Percentiles rank a stretch among this genome's conserved stretches.
These are phyloP conservation scores for Trypanosoma congolense DNA, from an alignment of 208 protist species.

Conservation along the genomic window DNA sequence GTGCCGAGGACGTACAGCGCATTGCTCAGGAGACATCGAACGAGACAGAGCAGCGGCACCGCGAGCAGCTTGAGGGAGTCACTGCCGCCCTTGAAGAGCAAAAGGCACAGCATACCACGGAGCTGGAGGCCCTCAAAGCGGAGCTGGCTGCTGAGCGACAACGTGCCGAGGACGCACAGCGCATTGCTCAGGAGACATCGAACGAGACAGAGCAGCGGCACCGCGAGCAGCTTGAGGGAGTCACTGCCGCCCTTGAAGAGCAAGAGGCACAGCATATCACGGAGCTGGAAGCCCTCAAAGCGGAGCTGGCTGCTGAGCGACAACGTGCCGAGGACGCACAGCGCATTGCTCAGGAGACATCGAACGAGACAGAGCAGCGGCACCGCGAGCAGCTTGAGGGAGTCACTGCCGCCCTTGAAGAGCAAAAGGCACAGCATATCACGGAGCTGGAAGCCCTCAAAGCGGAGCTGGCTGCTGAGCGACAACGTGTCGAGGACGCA, in stretches of 20 bases:
- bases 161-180: conserved; percentile 8
- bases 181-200: background rate
- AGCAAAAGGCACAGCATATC: background rate
- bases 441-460: conserved; percentile 8
- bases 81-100: conserved; percentile 30
- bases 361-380: conserved; percentile 1
- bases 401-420: background rate
- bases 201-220: conserved; percentile 2
- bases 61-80: conserved; percentile 7
- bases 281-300: conserved; percentile 3
- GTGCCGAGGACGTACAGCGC: background rate
- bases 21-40: background rate
- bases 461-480: conserved; percentile 4
- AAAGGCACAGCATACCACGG: conserved; percentile 26
- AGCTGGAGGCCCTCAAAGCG: conserved; percentile 25
- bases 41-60: conserved; percentile 1
- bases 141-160: conserved; percentile 4
- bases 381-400: background rate
- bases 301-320: background rate
- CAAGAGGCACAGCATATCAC: conserved; percentile 5
- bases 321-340: background rate
- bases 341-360: background rate
- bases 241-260: conserved; percentile 3
- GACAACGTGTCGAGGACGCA: background rate
- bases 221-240: background rate